Base-by-base conservation (phyloP, 2,329 filamentous ascomycete genomes). In the Kalaharituber pfeilii region DNA sequence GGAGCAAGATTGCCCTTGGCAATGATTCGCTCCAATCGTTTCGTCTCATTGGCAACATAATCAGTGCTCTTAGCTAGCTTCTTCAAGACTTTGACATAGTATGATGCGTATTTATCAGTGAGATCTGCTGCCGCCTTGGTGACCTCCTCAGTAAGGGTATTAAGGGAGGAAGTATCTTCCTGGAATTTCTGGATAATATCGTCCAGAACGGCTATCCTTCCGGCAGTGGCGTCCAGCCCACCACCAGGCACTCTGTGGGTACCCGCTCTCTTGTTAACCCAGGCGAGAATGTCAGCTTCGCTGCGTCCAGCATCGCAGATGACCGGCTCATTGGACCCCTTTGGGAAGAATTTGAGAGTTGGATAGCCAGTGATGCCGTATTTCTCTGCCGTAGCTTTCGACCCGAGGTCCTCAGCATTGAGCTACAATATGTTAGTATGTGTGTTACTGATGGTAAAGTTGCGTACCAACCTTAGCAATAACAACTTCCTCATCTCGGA, bases 311-410 rank as follows among this genome's bases (percentile, higher is more conserved):
- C 67, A 63, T 81, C 75, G 7, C 2, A 28, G 8, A 25, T 27
- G 20, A 58, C 45, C 47, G 80, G 69, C 66, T 83, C 79, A 60
- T 77, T 84, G 66, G 80, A 84, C 63, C 87, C 88, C 68, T 83
- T 84, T 62, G 86, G 78, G 78, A 95, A 98, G 78, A 82, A 98
- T 74, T 94, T 94, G 75, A 98, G 94, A 59, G 91, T 98, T 50
- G 91, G 91, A 76, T 93, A 98, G 30, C 83, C 86, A 53, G 76
- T 77, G 62, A 98, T 79, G 57, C 81, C 86, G 67, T 91, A 81
- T 51, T 81, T 79, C 66, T 79, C 70, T 51, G 87, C 82, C 50
- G 81, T 80, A 45, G 77, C 77, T 72, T 94, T 95, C 69, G 82
- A 79, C 69, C 86, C 86, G 64, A 85, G 80, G 27, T 83, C 80